Evolutionary conservation across 495 filamentous ascomycete species (phyloP), one percentile per base, ranked within the genome.

Genomic region (Mycothermus thermophilus): DNA sequence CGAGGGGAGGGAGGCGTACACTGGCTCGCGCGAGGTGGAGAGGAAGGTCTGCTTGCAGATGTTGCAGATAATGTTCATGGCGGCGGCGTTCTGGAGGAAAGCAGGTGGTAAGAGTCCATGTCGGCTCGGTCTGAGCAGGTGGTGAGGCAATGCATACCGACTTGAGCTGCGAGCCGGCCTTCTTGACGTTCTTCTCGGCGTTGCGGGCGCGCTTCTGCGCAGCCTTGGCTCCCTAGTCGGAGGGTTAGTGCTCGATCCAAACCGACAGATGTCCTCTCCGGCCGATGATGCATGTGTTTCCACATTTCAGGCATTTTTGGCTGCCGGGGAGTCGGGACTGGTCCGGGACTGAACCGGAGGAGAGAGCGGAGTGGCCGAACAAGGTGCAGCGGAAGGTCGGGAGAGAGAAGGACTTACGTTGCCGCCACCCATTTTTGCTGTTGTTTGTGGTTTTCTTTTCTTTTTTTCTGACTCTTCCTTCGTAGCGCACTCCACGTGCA

Each of bases 151-250:
- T 2, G 58, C 64, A 30, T 58, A 69, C 64, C 18, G 58, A 46
- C 50, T 72, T 73, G 28, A 73, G 55, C 53, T 73, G 69, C 30
- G 69, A 73, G 52, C 59, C 66, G 24, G 64, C 60, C 57, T 70
- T 69, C 30, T 62, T 55, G 4, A 43, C 52, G 41, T 29, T 47
- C 32, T 69, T 62, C 52, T 70, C 67, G 27, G 47, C 50, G 38
- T 70, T 67, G 46, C 68, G 65, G 44, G 66, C 69, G 38, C 69
- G 69, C 65, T 72, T 72, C 47, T 67, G 66, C 50, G 60, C 59
- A 17, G 69, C 66, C 55, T 71, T 73, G 50, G 66, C 66, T 58
- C 69, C 69, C 69, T 71, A 37, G 17, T 15, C 24, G 19, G 13
- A 14, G 20, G 12, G n/a, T n/a, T n/a, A n/a, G n/a, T n/a, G n/a